A percentile compares a stretch with the other conserved stretches of the same genome.
phyloP scores from a whole-genome alignment of 2,329 filamentous ascomycete genomes.

The Acrocalymma vagum region DNA sequence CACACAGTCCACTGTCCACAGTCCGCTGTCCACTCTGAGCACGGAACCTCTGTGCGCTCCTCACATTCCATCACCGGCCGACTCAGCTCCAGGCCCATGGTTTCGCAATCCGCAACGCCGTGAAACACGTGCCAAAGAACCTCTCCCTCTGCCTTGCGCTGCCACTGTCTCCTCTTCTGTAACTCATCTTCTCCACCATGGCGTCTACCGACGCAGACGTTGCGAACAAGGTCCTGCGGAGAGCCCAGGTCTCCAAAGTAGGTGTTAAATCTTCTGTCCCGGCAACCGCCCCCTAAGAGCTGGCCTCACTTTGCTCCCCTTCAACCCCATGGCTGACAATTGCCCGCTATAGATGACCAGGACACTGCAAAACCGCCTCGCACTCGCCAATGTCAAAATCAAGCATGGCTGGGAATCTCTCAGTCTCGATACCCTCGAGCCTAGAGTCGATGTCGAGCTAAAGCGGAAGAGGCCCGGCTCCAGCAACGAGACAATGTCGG shows the following conservation, averaged over 20 bases:
- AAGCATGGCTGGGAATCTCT: conserved; percentile 95
- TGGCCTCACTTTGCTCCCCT: not conserved
- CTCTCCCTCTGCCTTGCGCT: conserved; percentile 24
- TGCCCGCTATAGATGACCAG: conserved; percentile 78
- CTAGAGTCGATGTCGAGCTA: conserved; percentile 81
- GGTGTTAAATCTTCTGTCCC: conserved; percentile 13
- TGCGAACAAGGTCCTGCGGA: conserved; percentile 52
- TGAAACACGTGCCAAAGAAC: conserved; percentile 35
- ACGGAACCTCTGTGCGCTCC: conserved; percentile 25
- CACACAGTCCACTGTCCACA: too few species aligned
- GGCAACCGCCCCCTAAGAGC: too few species aligned
- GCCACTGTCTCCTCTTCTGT: conserved; percentile 14
- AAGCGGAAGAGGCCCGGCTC: conserved; percentile 73
- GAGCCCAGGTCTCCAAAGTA: conserved; percentile 55
- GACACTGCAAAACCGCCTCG: conserved; percentile 90
- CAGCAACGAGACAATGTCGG: conserved; percentile 79
- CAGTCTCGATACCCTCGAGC: conserved; percentile 85
- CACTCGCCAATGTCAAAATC: conserved; percentile 96
- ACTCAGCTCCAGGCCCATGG: conserved; percentile 39
- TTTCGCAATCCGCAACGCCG: conserved; percentile 32
- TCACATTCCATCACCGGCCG: conserved; percentile 37
- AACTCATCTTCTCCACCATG: conserved; percentile 35
- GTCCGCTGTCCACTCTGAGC: too few species aligned
- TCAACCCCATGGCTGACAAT: conserved; percentile 4
- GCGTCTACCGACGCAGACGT: conserved; percentile 49